A percentile compares a stretch with the other conserved stretches of the same genome.
phyloP scores from a whole-genome alignment of 345 rosid genomes.

The Passiflora organensis region DNA sequence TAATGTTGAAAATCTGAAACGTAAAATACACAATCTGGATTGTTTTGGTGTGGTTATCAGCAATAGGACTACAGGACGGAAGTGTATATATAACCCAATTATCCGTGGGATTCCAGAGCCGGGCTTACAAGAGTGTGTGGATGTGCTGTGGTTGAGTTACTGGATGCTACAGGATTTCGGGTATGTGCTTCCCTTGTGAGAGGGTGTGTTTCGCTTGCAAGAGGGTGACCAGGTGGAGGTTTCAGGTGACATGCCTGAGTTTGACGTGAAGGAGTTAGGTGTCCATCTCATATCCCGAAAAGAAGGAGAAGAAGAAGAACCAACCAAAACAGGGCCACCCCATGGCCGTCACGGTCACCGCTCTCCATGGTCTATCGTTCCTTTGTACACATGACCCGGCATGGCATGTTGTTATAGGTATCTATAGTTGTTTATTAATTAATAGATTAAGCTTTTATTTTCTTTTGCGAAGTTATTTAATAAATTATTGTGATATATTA shows the following conservation, averaged over 20 bases:
- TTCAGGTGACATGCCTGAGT: background rate
- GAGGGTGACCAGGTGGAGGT: background rate
- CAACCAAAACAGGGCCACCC: too few relatives aligned
- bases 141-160: background rate
- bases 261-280: background rate
- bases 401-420: too few relatives aligned
- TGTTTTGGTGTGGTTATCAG: background rate
- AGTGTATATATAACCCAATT: background rate
- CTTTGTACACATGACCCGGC: too few relatives aligned
- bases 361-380: too few relatives aligned
- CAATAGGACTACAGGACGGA: background rate
- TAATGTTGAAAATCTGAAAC: too few relatives aligned
- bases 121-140: background rate
- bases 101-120: background rate
- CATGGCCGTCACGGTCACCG: too few relatives aligned
- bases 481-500: too few relatives aligned
- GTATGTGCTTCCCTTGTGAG: background rate
- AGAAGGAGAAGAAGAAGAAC: too few relatives aligned
- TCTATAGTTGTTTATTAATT: too few relatives aligned
- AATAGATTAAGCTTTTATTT: too few relatives aligned
- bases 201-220: background rate
- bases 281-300: constrained; percentile 13
- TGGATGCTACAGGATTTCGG: background rate
- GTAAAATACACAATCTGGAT: too few relatives aligned
- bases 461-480: too few relatives aligned